Evolutionary conservation across 306 rosid genomes (phyloP).

Genomic region (Comarum palustre): DNA sequence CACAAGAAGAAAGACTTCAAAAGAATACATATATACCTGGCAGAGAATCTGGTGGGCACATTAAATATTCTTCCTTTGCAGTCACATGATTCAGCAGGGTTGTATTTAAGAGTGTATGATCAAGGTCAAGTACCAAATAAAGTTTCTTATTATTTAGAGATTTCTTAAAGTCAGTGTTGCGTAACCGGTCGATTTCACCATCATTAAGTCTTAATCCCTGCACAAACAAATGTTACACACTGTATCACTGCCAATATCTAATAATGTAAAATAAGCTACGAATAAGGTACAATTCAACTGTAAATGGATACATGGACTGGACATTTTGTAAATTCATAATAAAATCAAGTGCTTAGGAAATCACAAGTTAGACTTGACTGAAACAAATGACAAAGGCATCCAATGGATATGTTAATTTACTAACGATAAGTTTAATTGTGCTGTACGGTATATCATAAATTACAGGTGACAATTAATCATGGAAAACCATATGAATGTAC

Average conservation of each 20-base stretch:
- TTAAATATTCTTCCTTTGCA: conserved; percentile 59
- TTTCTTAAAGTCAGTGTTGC: conserved; percentile 59
- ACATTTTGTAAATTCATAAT: no score
- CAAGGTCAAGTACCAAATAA: conserved; percentile 80
- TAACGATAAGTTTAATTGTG: neutral
- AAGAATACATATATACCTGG: conserved; percentile 43
- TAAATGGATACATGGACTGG: neutral
- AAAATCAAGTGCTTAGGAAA: neutral
- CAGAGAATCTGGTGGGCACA: conserved; percentile 50
- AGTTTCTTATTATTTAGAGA: conserved; percentile 56
- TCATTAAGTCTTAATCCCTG: conserved; percentile 78
- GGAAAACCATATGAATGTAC: neutral
- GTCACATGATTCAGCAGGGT: conserved; percentile 51
- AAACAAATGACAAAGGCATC: neutral
- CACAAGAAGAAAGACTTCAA: conserved; percentile 22
- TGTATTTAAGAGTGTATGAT: conserved; percentile 80
- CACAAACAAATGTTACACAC: conserved; percentile 11
- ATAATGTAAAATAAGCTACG: neutral
- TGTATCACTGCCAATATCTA: neutral
- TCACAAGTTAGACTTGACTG: neutral
- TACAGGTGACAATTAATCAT: neutral
- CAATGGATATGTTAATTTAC: neutral
- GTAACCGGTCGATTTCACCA: conserved; percentile 67
- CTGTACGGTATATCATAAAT: neutral
- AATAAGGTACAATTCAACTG: neutral